Base-by-base conservation (phyloP, 768 basidiomycete species). In the Serendipita vermifera region DNA sequence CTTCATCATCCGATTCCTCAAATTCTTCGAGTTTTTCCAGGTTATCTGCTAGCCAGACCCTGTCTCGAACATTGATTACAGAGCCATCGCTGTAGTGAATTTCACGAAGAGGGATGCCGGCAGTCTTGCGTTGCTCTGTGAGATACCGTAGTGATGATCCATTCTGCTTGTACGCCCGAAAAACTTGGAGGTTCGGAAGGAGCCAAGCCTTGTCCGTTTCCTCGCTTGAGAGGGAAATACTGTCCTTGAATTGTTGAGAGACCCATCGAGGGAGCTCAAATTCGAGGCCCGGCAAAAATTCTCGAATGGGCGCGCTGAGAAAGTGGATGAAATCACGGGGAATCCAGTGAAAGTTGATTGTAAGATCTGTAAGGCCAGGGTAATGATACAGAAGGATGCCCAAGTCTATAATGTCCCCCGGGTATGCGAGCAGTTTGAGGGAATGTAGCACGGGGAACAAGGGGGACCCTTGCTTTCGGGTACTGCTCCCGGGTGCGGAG, bases 1-100 rank as follows among this genome's bases (percentile, higher is more conserved):
- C 54, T 6, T 61, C 60, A 13, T 59, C 61, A 13, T 62, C 62
- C 31, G 61, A 60, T 40, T 61, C 61, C 24, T 60, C 58, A 33
- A 56, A 57, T 33, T 60, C 59, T 4, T 58, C 38, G 14, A 84
- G 71, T 31, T 67, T 67, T 57, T 78, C 73, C 53, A 80, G 51
- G 60, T 82, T 70, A 3, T 65, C 65, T 53, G 65, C 69, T 35
- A 85, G 62, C 82, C 82, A 85, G 36, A 63, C 64, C 59, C 72
- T 70, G 11, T 80, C 75, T 22, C 68, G 67, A 1, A 61, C 53
- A 0, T 65, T 61, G n/a, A 83, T 36, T 1, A 68, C 64, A 48
- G 77, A 76, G 0, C 70, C 64, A 55, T 72, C 63, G 36, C 77
- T 72, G 67, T 83, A 72, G 32, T 64, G 65, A 54, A 75, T 64